Conservation (phyloP, 176 grass and related monocot genomes). For the Eleusine indica region DNA sequence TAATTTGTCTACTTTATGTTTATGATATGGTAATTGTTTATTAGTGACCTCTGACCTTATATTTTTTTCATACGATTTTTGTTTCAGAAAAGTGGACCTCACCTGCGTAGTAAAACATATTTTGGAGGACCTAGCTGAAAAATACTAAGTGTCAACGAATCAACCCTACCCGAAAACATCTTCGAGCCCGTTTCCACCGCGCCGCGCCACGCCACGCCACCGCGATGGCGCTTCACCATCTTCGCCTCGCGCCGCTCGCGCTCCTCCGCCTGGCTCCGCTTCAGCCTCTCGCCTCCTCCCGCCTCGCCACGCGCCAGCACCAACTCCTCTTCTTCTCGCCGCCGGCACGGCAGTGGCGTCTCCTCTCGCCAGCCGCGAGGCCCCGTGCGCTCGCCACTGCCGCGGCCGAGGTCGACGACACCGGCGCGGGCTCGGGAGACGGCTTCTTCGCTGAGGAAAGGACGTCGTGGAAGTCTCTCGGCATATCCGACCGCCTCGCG, state of each 20-base stretch:
- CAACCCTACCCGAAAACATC: conserved; percentile 12
- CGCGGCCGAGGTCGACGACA: conserved; percentile 29
- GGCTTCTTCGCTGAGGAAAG: conserved; percentile 74
- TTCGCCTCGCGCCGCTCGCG: conserved; percentile 69
- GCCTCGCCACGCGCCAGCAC: conserved; percentile 16
- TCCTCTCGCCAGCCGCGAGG: conserved; percentile 32
- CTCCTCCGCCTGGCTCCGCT: conserved; percentile 51
- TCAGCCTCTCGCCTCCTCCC: conserved; percentile 23
- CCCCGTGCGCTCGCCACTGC: conserved; percentile 50
- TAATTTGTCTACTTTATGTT: too few species aligned
- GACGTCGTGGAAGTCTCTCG: conserved; percentile 72
- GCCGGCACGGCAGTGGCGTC: conserved; percentile 12
- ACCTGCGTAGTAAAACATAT: background rate
- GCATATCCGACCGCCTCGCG: conserved; percentile 58
- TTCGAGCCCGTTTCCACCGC: background rate
- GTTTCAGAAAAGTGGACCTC: background rate
- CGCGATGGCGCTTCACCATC: conserved; percentile 59
- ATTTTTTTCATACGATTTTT: too few species aligned
- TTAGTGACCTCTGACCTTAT: too few species aligned
- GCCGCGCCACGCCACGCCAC: background rate
- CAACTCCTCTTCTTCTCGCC: conserved; percentile 45
- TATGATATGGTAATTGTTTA: too few species aligned
- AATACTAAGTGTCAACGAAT: background rate
- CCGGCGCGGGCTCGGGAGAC: conserved; percentile 7
- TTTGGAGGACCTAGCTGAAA: background rate